Base-by-base conservation (phyloP, 1,139 yeast genomes). In the Lodderomyces orthopsilosis region DNA sequence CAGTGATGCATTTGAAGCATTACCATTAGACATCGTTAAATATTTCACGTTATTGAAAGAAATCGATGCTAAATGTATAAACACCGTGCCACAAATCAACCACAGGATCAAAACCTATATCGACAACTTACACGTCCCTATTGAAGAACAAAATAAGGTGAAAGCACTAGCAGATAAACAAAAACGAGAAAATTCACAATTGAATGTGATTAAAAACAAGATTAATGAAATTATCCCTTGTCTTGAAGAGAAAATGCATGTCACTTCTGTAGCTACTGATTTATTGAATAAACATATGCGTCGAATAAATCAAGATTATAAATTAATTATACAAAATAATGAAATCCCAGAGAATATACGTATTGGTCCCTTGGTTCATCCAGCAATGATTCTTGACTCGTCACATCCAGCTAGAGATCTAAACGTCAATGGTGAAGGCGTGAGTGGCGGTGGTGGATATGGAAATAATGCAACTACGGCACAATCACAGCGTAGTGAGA, bases 191-290 rank as follows among this genome's bases (percentile, higher is more conserved):
- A 36, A 50, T 19, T 52, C 52, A 27, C 55, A 63, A 18, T 57
- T 73, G 36, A 56, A 49, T 32, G 45, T 49, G n/a, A 77, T 81
- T 41, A 72, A 76, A 45, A 64, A 67, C 42, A 64, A 71, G 44
- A 66, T 83, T 46, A 79, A 76, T 52, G 96, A 87, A 48, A 74
- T 93, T 42, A 82, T 93, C 69, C 98, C 98, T 0, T 89, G 96
- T 52, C 68, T 93, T 47, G 98, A 93, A 59, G 98, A 93, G 61
- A 93, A 93, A 65, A 90, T 93, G 95, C 97, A 93, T 60, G 97
- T 93, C 32, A 94, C 98, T 2, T 84, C 93, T 1, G 85, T 89
- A 32, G 96, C 97, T 22, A 78, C 88, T 24, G 98, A 91, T 55
- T 77, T 85, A 18, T 76, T 90, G 41, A 69, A 75, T 35, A 80